Evolutionary conservation across 371 early-diverging fungal species (phyloP), one percentile per base, ranked within the genome.

Genomic region (Paraphysoderma sedebokerense): DNA sequence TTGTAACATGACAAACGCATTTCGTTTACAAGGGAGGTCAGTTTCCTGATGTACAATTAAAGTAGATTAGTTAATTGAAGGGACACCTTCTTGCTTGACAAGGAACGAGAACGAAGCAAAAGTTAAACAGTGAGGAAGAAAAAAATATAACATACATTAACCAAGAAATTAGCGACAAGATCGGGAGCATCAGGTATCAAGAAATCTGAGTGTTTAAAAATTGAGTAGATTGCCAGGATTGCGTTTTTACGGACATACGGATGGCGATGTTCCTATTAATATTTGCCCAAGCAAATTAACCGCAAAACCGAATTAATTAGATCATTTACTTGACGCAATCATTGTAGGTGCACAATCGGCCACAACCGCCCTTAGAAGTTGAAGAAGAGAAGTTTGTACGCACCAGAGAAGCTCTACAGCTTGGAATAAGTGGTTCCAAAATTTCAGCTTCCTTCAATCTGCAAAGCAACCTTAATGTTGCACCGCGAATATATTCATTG

Each of bases 241-340:
- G 98, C 98, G 61, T 96, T 97, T 64, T 89, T 89, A 57, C 98
- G 77, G 39, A 98, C 99, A 63, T 96, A 96, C 12, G 92, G 73
- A 62, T 92, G 88, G 38, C 92, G 82, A 67, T 98, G 95, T 67
- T 81, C 83, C 74, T 84, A 65, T 53, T 1, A 13, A 8, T n/a
- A n/a, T n/a, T n/a, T n/a, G n/a, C n/a, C n/a, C n/a, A 30, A 27
- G 15, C 26, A 32, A 20, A 33, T 22, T 32, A 30, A n/a, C 34
- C n/a, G 27, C 20, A 28, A 37, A 17, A 30, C 29, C n/a, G 20
- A 32, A 23, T 39, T 2, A 40, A 44, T 34, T 2, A 40, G 54
- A 23, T 35, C 41, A 12, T 44, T 52, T 11, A 31, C 9, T 38
- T 20, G 9, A 41, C 22, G 8, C 20, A 5, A 32, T 59, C 50